Base-by-base conservation (phyloP, 495 filamentous ascomycete genomes). In the Annulohypoxylon bovei region DNA sequence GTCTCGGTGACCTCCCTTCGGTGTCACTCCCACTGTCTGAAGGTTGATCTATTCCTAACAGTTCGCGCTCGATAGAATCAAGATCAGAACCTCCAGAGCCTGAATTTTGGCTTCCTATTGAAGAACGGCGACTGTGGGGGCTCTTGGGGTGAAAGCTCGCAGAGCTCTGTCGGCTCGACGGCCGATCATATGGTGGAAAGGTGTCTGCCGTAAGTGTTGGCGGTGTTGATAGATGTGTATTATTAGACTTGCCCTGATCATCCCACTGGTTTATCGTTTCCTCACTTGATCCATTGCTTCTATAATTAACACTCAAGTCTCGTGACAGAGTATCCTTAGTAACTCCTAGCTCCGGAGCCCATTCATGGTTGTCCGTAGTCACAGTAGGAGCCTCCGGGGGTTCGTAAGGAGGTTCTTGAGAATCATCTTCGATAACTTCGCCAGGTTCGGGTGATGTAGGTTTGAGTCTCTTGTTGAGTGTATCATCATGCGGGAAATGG, bases 361-460 rank as follows among this genome's bases (percentile, higher is more conserved):
- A 40, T 37, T 49, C 47, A 12, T 9, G 3, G 33, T 50, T 40
- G 22, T 37, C 30, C 1, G 7, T 16, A 16, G 39, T 23, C n/a
- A 60, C 8, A 6, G 4, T 5, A 0, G 35, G 25, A 1, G 40
- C 44, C 18, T 66, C 44, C 14, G 62, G 32, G n/a, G 60, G 60
- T 46, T 69, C 40, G 50, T 72, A 57, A 28, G 69, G 37, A 18
- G 66, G 23, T 35, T 58, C 58, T 40, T 73, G 61, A 40, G 55
- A 56, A 8, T 69, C 67, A 20, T 35, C 25, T 25, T 77, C 73
- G 32, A 72, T 56, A 27, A 77, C 65, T 50, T 77, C 75, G n/a
- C 75, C 75, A 23, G 73, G 75, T 25, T 77, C 75, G 30, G 75
- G 75, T 27, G 75, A 77, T 39, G 37, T 40, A 28, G 52, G 47